Evolutionary conservation across 2,329 filamentous ascomycete genomes (phyloP), one percentile per base, ranked within the genome.

Genomic region (Hymenotorrendiella dingleyae): DNA sequence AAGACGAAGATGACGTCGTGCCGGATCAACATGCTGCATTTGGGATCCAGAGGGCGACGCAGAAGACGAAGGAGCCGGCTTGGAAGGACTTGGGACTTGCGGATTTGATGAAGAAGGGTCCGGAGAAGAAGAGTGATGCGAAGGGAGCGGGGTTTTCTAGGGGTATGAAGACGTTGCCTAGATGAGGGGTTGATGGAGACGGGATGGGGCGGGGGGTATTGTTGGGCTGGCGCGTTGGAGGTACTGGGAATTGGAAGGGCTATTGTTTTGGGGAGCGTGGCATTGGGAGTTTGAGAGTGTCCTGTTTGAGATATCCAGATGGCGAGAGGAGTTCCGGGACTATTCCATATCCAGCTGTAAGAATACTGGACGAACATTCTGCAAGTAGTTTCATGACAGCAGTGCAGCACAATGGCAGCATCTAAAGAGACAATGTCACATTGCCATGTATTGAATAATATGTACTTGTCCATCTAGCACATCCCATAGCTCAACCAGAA

Each of bases 1-100:
- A 93, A 64, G 86, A 93, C 62, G 86, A 93, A 65, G 87, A 93
- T 59, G 86, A 93, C 58, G 84, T 93, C 4, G 86, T 93, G 4
- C 86, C 87, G 0, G 86, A 93, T 63, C 86, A 93, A 66, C 86
- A 93, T 60, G 86, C 86, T 10, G 87, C 86, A 0, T 93, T 93
- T 62, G 87, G 86, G 28, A 93, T 94, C 56, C 80, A 86, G 63
- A 77, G 84, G 53, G 86, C 86, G 8, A 90, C 85, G 12, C 83
- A 88, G 66, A 75, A 76, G 50, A 73, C 71, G 54, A 76, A 74
- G 56, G 84, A 89, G 65, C 73, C 83, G 1, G 80, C 80, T 6
- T 94, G 86, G 86, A 83, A 82, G 60, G 86, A 93, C 59, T 66
- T 91, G 6, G 84, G 85, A 0, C 68, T 93, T n/a, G 72, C 71